Evolutionary conservation across 2,329 filamentous ascomycete genomes (phyloP).

Genomic region (Ilyonectria destructans): DNA sequence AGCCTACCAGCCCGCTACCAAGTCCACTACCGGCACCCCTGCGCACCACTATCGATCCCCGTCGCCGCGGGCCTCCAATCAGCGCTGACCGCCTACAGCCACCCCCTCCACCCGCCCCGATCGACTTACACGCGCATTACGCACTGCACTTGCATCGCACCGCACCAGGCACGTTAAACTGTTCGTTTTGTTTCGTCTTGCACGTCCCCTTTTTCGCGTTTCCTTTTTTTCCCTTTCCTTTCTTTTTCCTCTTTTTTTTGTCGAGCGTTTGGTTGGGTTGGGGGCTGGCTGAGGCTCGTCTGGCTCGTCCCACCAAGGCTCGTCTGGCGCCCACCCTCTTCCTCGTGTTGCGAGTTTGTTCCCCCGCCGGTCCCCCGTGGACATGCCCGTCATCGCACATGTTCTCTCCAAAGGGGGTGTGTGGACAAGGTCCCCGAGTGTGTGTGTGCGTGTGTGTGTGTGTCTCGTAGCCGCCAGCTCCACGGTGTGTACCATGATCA

Average conservation of each 20-base stretch:
- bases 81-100: conserved; percentile 41
- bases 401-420: conserved; percentile 34
- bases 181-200: conserved; percentile 35
- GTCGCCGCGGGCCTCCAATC: conserved; percentile 41
- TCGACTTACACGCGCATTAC: conserved; percentile 46
- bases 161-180: conserved; percentile 43
- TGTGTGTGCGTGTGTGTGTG: conserved; percentile 30
- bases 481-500: conserved; percentile 34
- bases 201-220: neutral
- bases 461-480: conserved; percentile 34
- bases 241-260: conserved; percentile 30
- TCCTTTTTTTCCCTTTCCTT: conserved; percentile 29
- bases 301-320: conserved; percentile 5
- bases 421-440: conserved; percentile 15
- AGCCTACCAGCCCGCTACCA: neutral
- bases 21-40: conserved; percentile 49
- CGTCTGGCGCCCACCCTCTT: conserved; percentile 3
- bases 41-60: conserved; percentile 47
- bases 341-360: neutral
- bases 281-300: conserved; percentile 21
- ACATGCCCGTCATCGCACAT: conserved; percentile 27
- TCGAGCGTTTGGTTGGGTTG: conserved; percentile 28
- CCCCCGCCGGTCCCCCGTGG: conserved; percentile 24
- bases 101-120: conserved; percentile 39
- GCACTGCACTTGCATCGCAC: conserved; percentile 41